A percentile compares a stretch with the other conserved stretches of the same genome.
phyloP scores from a whole-genome alignment of 148 eudicot species.

The Chenopodium formosanum region DNA sequence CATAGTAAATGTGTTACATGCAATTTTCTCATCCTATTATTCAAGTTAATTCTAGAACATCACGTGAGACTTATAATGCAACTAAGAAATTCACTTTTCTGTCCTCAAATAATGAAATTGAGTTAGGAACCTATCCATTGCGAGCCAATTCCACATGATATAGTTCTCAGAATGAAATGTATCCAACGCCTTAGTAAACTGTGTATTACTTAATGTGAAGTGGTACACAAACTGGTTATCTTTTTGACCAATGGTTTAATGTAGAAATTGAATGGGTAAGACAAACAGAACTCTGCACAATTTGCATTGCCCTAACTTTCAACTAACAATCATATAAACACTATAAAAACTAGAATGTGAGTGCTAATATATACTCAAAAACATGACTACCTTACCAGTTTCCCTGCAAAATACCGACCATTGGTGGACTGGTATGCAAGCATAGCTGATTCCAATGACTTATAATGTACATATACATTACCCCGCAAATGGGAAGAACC shows the following conservation, averaged over 20 bases:
- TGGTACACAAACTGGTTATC: not conserved
- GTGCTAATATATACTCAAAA: too few species aligned
- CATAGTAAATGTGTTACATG: not conserved
- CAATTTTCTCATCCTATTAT: not conserved
- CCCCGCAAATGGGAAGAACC: constrained; percentile 89
- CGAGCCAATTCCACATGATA: not conserved
- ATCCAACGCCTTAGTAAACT: not conserved
- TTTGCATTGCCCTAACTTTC: not conserved
- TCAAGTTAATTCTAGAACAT: not conserved
- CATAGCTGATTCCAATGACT: constrained; percentile 73
- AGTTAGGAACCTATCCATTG: not conserved
- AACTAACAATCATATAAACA: too few species aligned
- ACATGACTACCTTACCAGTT: constrained; percentile 50
- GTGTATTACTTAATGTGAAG: not conserved
- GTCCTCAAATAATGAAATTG: not conserved
- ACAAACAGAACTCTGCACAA: not conserved
- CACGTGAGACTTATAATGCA: not conserved
- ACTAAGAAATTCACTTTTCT: not conserved
- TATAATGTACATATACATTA: constrained; percentile 89
- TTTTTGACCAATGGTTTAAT: not conserved
- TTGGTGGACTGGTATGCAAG: constrained; percentile 73
- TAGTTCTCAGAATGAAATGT: not conserved
- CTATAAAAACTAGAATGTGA: too few species aligned
- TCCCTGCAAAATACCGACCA: constrained; percentile 94
- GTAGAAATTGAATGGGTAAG: not conserved